phyloP scores from a whole-genome alignment of 805 yeast genomes.

The Pichia sporocuriosa region DNA sequence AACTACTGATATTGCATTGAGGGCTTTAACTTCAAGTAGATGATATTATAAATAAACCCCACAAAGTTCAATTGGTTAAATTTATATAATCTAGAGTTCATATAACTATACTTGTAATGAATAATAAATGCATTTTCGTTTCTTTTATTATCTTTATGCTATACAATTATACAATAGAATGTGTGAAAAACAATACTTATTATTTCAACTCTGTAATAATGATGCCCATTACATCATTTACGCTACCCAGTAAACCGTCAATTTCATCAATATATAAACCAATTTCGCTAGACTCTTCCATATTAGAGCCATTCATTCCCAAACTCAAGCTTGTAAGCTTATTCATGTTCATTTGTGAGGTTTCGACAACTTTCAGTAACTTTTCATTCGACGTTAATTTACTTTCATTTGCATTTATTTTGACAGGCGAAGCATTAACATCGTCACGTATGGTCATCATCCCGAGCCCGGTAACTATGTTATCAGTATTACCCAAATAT shows the following conservation, averaged over 20 bases:
- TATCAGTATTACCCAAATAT: background rate
- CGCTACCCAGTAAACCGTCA: conserved; percentile 6
- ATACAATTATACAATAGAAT: no score
- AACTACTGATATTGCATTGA: no score
- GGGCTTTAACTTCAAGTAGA: no score
- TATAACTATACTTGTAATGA: no score
- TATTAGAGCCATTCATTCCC: background rate
- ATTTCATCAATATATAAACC: conserved; percentile 10
- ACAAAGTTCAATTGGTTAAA: no score
- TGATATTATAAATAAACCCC: no score
- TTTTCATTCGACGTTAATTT: background rate
- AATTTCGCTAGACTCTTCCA: conserved; percentile 5
- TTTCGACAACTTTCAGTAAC: background rate
- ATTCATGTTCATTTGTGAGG: conserved; percentile 4
- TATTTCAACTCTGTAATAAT: conserved; percentile 4
- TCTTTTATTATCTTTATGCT: no score
- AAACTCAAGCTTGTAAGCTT: conserved; percentile 2
- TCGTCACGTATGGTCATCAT: conserved; percentile 9
- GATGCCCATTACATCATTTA: conserved; percentile 3
- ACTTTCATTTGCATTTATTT: background rate
- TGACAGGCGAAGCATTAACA: conserved; percentile 8
- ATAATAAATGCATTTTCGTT: no score
- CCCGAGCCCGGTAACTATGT: conserved; percentile 10
- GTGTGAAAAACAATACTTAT: background rate
- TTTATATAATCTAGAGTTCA: no score